Conservation (phyloP, 176 grass and related monocot species). For the Carex littledalei region DNA sequence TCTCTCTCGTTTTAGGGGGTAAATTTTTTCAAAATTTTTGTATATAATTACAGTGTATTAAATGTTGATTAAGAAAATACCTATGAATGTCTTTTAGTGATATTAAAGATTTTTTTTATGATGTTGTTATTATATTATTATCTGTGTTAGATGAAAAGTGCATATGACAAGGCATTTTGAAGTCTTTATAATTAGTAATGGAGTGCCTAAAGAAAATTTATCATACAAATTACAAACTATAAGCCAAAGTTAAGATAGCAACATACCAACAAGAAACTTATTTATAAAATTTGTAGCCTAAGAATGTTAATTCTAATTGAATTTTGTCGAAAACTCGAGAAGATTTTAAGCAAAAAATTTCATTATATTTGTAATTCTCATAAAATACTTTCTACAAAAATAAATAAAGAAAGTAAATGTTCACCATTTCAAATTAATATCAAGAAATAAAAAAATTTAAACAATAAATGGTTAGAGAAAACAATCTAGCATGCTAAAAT, state of each 20-base stretch:
- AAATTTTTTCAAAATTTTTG: neutral
- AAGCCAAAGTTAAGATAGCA: neutral
- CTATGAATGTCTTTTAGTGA: neutral
- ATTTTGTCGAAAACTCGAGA: neutral
- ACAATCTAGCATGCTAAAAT: neutral
- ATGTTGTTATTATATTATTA: neutral
- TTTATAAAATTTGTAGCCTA: neutral
- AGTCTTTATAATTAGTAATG: neutral
- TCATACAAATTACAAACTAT: neutral
- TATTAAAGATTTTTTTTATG: neutral
- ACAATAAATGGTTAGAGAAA: neutral
- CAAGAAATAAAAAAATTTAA: neutral
- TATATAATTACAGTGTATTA: neutral
- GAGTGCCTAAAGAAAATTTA: neutral
- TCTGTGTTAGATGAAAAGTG: neutral
- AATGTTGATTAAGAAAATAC: neutral
- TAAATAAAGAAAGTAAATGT: neutral
- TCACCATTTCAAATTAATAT: neutral
- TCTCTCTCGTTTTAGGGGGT: neutral
- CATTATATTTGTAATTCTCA: neutral
- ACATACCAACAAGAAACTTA: neutral
- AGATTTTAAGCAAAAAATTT: neutral
- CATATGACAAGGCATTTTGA: neutral
- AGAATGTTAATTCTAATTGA: neutral
- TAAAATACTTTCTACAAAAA: neutral